A percentile compares a stretch with the other conserved stretches of the same genome.
phyloP scores from a whole-genome alignment of 192 early-diverging fungal genomes.

The Mortierella claussenii region DNA sequence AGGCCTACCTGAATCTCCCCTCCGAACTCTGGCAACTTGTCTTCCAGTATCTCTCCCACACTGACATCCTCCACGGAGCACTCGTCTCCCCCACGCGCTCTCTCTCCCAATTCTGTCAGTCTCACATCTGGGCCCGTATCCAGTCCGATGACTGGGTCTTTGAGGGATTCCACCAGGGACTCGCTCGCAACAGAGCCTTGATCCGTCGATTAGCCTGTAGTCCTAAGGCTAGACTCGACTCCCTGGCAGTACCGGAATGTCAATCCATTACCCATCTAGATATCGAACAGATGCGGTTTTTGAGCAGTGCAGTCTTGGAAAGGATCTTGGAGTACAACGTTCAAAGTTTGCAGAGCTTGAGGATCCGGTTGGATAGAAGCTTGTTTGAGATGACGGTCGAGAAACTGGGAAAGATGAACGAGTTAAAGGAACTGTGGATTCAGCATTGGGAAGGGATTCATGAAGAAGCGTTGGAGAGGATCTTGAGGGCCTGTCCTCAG shows the following conservation, averaged over 20 bases:
- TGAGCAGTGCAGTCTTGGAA: conserved; percentile 21
- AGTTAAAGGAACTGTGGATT: conserved; percentile 30
- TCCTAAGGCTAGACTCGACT: conserved; percentile 8
- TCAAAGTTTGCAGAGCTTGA: conserved; percentile 8
- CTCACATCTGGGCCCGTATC: conserved; percentile 31
- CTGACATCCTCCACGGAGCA: conserved; percentile 26
- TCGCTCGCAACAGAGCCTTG: conserved; percentile 7
- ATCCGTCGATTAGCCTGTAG: conserved; percentile 18
- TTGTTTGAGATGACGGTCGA: conserved; percentile 14
- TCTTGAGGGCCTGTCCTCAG: conserved; percentile 20
- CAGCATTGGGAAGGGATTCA: conserved; percentile 38
- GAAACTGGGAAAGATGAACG: conserved; percentile 15
- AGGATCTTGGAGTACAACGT: conserved; percentile 18
- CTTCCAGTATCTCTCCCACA: conserved; percentile 15
- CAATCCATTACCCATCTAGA: conserved; percentile 28
- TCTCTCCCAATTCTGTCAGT: conserved; percentile 34
- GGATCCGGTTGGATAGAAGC: conserved; percentile 16
- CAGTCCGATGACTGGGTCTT: conserved; percentile 30
- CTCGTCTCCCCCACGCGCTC: conserved; percentile 14
- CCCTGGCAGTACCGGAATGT: conserved; percentile 9
- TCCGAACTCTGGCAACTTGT: conserved; percentile 25
- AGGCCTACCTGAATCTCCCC: conserved; percentile 18
- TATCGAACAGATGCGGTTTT: conserved; percentile 23
- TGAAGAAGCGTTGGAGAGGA: conserved; percentile 11
- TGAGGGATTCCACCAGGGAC: conserved; percentile 20